Evolutionary conservation across 441 rosid species (phyloP).

Genomic region (Cnidoscolus chayamansa): DNA sequence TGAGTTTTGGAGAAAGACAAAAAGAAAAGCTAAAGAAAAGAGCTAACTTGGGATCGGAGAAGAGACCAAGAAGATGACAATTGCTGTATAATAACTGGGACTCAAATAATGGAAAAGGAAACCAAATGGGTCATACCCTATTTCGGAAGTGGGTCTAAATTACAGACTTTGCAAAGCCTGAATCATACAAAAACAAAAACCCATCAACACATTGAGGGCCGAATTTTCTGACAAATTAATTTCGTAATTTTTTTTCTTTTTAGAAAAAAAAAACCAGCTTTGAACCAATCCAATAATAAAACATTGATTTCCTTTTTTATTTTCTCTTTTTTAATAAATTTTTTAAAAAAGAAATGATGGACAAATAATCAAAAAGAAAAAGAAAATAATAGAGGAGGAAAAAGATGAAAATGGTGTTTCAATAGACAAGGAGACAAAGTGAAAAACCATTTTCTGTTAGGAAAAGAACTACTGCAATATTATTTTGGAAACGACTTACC

Average conservation of each 20-base stretch:
- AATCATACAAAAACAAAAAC: background rate
- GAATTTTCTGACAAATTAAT: too few relatives aligned
- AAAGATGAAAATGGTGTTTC: conserved; percentile 37
- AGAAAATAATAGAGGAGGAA: conserved; percentile 12
- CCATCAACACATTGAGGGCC: too few relatives aligned
- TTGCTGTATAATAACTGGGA: conserved; percentile 11
- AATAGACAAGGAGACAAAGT: conserved; percentile 37
- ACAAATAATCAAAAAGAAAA: conserved; percentile 28
- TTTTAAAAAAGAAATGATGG: conserved; percentile 30
- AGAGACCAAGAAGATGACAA: conserved; percentile 15
- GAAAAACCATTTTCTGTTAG: background rate
- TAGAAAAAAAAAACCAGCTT: background rate
- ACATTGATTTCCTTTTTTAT: background rate
- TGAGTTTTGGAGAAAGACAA: conserved; percentile 41
- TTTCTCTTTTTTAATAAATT: background rate
- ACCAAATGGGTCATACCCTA: conserved; percentile 23
- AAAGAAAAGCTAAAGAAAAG: conserved; percentile 31
- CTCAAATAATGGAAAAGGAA: conserved; percentile 34
- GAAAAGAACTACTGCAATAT: conserved; percentile 25
- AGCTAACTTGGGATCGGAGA: conserved; percentile 64
- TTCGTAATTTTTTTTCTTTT: too few relatives aligned
- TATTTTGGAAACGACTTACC: conserved; percentile 47
- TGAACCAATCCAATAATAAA: background rate
- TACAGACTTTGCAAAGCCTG: conserved; percentile 8
- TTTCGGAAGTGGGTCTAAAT: conserved; percentile 29